Evolutionary conservation across 208 protist genomes (phyloP), one percentile per base, ranked within the genome.

Genomic region (Trypanosoma melophagium): DNA sequence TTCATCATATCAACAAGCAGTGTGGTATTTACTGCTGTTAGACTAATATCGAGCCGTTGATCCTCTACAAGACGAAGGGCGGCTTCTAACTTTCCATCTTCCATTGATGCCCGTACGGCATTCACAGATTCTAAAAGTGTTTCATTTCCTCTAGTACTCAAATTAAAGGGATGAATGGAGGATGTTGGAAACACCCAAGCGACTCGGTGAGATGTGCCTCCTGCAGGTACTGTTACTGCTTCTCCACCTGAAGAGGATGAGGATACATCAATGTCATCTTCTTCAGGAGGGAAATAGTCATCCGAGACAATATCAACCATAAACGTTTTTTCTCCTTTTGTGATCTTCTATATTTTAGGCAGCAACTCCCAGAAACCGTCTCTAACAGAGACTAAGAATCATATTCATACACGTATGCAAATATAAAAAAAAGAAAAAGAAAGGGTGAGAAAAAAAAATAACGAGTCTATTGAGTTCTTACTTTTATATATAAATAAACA

Each of bases 261-360:
- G 7, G 56, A 14, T 24, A 13, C 45, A 3, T 10, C 19, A 41
- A 22, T 49, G 24, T 59, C 13, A 21, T 31, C 17, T 41, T 64
- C 57, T 41, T 65, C 47, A 9, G 25, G n/a, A 52, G 71, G 71
- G 40, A 77, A 77, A 28, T 77, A 77, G 44, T 77, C 64, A 66
- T 77, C 71, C 2, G 71, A 57, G 13, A 77, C 71, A 31, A 60
- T 52, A 51, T 62, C 40, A 38, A 59, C 45, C 66, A 71, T 71
- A 35, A 35, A 35, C 28, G 17, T 19, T 8, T 8, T 51, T 8
- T 19, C 2, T 35, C 28, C 28, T 5, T 35, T 35, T 35, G 28
- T 35, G 28, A 35, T 35, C 28, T 35, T 35, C 5, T 35, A 1
- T 35, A 35, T 35, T 35, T 35, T 35, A 35, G 5, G 28, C 28